A percentile compares a stretch with the other conserved stretches of the same genome.
Conservation (phyloP, 139 green algal genomes). For the Pseudopediastrum boryanum region DNA sequence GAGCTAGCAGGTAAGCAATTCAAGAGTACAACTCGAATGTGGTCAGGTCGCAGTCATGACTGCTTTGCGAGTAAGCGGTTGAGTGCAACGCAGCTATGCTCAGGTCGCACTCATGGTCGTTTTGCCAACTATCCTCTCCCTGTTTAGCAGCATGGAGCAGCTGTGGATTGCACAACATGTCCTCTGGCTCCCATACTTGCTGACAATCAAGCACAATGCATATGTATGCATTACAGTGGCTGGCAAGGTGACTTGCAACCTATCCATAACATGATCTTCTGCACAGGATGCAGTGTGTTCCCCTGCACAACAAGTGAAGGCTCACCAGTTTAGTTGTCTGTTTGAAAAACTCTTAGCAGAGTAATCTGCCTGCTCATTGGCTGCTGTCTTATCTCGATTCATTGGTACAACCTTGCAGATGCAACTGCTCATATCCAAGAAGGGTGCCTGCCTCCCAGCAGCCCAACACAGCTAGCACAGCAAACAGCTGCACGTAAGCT, state of each 20-base stretch:
- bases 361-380: no score
- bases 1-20: slow-evolving; percentile 13
- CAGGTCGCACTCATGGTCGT: not conserved
- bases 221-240: no score
- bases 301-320: no score
- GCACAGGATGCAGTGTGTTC: no score
- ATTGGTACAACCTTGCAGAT: no score
- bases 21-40: not conserved
- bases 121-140: not conserved
- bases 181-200: no score
- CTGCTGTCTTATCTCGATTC: no score
- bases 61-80: not conserved
- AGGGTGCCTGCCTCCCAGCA: not conserved
- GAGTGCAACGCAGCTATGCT: not conserved
- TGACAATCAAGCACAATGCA: no score
- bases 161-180: not conserved
- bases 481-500: not conserved
- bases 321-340: no score
- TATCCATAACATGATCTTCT: no score
- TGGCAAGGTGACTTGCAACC: no score
- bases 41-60: not conserved
- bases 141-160: not conserved
- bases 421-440: not conserved
- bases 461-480: not conserved
- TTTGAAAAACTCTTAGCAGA: no score